Base-by-base conservation (phyloP, 345 rosid genomes). In the Camelina sativa region DNA sequence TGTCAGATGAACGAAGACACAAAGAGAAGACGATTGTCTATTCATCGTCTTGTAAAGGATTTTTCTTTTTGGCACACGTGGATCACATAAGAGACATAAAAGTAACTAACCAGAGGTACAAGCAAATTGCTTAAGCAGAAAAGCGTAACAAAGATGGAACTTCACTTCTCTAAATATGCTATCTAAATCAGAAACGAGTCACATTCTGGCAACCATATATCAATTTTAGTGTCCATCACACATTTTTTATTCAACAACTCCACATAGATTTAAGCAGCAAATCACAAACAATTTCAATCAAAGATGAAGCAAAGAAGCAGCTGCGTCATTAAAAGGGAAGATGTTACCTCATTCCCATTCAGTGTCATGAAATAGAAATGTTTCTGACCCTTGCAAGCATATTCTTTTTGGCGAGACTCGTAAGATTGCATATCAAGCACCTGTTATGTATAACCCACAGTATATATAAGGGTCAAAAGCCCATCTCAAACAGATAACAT, bases 361-460 rank as follows among this genome's bases (percentile, higher is more conserved):
- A 95, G 81, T 25, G 99, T 95, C 99, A 95, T 95, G 85, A 95
- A 95, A 85, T 95, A 95, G 84, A 92, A 95, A 88, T 95, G 99
- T 84, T 88, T 95, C 80, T 95, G 98, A 78, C 96, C 89, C 84
- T 78, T 87, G 38, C 83, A 83, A 54, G 98, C 99, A 86, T 95
- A 95, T 71, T 95, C 89, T 79, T 84, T 89, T 69, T 87, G 98
- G 6, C 99, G 87, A 72, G 80, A 82, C 83, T 89, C 92, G 67
- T 92, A 92, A 47, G 92, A 68, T 71, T 82, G 94, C 88, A 92
- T 79, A 83, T 95, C 98, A 85, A 95, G 99, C 82, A 95, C 99
- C 99, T 95, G 85, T 78, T 56, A 62, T 57, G 37, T 8, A 47
- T 48, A 48, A 58, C 22, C 6, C n/a, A 58, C 6, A 4, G 43